Conservation (phyloP, 2,329 filamentous ascomycete species). For the Xylariaceae sp. region DNA sequence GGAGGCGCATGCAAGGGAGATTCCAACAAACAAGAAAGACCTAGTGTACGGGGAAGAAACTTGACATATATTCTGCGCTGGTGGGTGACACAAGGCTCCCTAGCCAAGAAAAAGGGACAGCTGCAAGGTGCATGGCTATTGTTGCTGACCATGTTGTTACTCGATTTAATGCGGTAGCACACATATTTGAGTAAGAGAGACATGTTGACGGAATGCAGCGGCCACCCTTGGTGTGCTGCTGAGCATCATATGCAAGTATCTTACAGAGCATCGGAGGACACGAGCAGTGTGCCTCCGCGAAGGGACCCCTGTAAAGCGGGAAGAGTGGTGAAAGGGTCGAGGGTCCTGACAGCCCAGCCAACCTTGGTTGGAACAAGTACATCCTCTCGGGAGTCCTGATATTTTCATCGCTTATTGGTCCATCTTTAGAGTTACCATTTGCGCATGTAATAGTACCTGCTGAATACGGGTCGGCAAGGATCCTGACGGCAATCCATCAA, state of each 20-base stretch:
- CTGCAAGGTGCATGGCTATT: constrained; percentile 23
- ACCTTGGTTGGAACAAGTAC: constrained; percentile 23
- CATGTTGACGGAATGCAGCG: constrained; percentile 30
- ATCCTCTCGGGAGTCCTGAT: constrained; percentile 15
- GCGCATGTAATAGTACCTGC: constrained; percentile 22
- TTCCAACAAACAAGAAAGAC: constrained; percentile 31
- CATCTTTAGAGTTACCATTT: constrained; percentile 23
- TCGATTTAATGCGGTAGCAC: constrained; percentile 23
- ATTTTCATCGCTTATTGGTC: constrained; percentile 33
- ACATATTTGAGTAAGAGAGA: constrained; percentile 26
- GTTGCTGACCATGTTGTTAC: constrained; percentile 30
- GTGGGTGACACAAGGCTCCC: constrained; percentile 35
- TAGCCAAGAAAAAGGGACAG: constrained; percentile 24
- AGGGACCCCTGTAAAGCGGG: constrained; percentile 24
- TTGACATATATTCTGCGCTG: constrained; percentile 32
- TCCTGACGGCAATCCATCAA: constrained; percentile 15
- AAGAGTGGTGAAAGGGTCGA: constrained; percentile 22
- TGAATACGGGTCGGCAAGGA: constrained; percentile 21
- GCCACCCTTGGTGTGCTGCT: constrained; percentile 18
- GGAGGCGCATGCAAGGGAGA: constrained; percentile 30
- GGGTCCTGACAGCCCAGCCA: constrained; percentile 9
- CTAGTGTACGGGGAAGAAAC: constrained; percentile 26
- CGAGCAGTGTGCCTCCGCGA: constrained; percentile 25
- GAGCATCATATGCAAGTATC: constrained; percentile 7
- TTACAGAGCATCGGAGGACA: constrained; percentile 1